Evolutionary conservation across 306 rosid species (phyloP), one percentile per base, ranked within the genome.

Genomic region (Argentina anserina): DNA sequence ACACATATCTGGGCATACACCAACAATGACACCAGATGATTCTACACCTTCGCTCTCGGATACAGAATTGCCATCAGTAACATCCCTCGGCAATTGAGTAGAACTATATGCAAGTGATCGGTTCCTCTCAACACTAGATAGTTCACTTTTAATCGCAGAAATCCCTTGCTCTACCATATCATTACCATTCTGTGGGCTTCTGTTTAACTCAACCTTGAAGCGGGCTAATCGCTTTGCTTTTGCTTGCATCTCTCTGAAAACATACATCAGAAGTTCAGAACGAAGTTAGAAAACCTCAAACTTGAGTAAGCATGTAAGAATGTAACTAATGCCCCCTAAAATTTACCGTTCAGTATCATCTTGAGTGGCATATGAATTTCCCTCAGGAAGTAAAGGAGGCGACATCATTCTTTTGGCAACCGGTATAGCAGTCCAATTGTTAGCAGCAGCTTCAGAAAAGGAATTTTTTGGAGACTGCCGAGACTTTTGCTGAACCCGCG

Each of bases 181-280:
- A 72, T 42, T 56, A 86, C 75, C 78, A 75, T 33, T 73, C 34
- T 77, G 89, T 76, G 77, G 81, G 67, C 81, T 76, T 74, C 85
- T 88, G 76, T 79, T 81, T 77, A 89, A 83, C 33, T 94, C 99
- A 59, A 76, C 86, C 85, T 87, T 94, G 89, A 94, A 94, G 70
- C 97, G 96, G 43, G 91, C 97, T 78, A 87, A 82, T 69, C 99
- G 88, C 90, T 90, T 94, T 65, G 97, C 97, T 86, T 94, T 94
- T 69, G 97, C 96, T 84, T 77, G 84, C 78, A 72, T 82, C 84
- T 94, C 97, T 34, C 99, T 94, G 82, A 33, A 78, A 80, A 78
- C 69, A 49, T 37, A 52, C 46, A 81, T 74, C 76, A 62, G 13
- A 28, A 52, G 40, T 80, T 74, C 76, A 62, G 13, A 28, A 69